These are phyloP conservation scores for Inonotus hispidus DNA, from an alignment of 1,284 basidiomycete species.

Conservation along the genomic window DNA sequence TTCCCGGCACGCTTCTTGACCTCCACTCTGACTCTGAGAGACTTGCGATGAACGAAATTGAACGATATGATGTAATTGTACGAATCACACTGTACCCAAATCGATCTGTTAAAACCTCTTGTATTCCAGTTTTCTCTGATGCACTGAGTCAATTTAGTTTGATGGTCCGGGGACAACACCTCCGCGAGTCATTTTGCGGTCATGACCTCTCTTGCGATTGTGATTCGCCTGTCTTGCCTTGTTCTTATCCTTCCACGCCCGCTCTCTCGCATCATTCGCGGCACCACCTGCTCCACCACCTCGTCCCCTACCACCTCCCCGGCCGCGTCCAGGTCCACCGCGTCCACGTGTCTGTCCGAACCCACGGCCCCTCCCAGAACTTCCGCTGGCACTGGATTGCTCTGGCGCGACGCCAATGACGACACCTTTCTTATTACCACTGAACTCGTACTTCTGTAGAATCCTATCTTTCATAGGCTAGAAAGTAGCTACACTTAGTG, in stretches of 20 bases:
- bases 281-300: constrained; percentile 28
- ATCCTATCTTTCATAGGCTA: constrained; percentile 74
- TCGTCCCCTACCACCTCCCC: constrained; percentile 34
- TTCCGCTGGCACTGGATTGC: neutral
- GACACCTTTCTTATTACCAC: constrained; percentile 45
- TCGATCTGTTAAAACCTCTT: no score
- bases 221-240: constrained; percentile 61
- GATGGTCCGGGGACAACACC: constrained; percentile 13
- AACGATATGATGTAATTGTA: neutral
- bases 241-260: constrained; percentile 66
- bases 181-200: constrained; percentile 66
- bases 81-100: no score
- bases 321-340: constrained; percentile 30
- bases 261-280: constrained; percentile 40
- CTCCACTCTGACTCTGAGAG: no score
- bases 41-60: no score
- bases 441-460: constrained; percentile 66
- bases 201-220: constrained; percentile 64
- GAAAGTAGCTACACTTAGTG: neutral
- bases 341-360: constrained; percentile 20
- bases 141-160: neutral
- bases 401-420: neutral
- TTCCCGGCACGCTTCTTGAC: neutral
- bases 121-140: neutral
- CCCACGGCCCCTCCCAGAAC: neutral